Evolutionary conservation across 495 filamentous ascomycete genomes (phyloP), one percentile per base, ranked within the genome.

Genomic region (Daldinia grandis): DNA sequence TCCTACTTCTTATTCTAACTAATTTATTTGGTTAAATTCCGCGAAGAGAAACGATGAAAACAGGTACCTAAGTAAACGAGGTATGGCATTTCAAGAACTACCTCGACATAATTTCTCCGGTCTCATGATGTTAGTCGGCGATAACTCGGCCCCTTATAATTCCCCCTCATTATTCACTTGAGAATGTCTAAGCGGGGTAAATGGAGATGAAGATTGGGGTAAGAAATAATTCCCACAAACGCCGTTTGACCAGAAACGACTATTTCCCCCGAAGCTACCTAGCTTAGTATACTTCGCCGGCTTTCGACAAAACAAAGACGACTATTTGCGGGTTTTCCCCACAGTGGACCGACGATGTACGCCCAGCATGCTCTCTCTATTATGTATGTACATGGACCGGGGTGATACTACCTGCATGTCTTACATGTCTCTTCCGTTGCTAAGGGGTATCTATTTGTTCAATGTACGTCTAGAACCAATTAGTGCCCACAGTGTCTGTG

Each of bases 211-310:
- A 37, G 42, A 21, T 62, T 54, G 61, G 67, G 61, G 60, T 60
- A 69, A 59, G 25, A 47, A 37, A 47, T 1, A 62, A 17, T 63
- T 28, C 15, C 38, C 30, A 31, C 21, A 10, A 62, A 50, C 57
- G 24, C 51, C 33, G 54, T 62, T 64, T 59, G 69, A 40, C 60
- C 60, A 72, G 47, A 68, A 68, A 72, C 50, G 60, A 60, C 49
- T 50, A 68, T 72, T 68, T 68, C 17, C 28, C 30, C 69, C 69
- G 69, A 72, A 37, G n/a, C n/a, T n/a, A n/a, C n/a, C n/a, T n/a
- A n/a, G n/a, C 31, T 31, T 64, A 68, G 64, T 27, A 24, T 63
- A 31, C 54, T 50, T 64, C 69, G 69, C 58, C 63, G 63, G 63
- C 37, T 63, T 58, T 62, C 5, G 31, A 66, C 61, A 27, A 65